These are phyloP conservation scores for Cenchrus americanus DNA, from an alignment of 176 grass and related monocot genomes.

Conservation along the genomic window DNA sequence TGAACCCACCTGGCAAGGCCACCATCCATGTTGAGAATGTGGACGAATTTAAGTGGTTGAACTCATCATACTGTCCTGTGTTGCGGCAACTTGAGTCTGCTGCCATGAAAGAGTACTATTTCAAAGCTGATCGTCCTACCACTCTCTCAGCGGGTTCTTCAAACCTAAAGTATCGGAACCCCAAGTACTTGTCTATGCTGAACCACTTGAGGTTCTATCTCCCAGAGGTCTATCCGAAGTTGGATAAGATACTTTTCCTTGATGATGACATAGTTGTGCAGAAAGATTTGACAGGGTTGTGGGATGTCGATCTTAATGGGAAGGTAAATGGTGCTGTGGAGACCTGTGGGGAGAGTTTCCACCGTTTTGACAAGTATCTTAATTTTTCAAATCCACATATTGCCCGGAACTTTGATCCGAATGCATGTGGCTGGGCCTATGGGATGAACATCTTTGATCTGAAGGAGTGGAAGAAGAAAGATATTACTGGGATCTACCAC, in stretches of 20 bases:
- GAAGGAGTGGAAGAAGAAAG: conserved; percentile 92
- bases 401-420: conserved; percentile 94
- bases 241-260: conserved; percentile 98
- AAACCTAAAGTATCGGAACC: conserved; percentile 93
- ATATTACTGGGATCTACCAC: conserved; percentile 99
- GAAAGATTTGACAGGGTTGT: conserved; percentile 98
- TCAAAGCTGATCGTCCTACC: conserved; percentile 92
- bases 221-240: conserved; percentile 91
- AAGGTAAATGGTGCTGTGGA: conserved; percentile 97
- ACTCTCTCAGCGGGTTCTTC: conserved; percentile 85
- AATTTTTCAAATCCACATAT: conserved; percentile 99
- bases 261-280: conserved; percentile 99
- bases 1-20: conserved; percentile 91
- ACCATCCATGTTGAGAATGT: conserved; percentile 98
- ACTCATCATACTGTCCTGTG: conserved; percentile 97
- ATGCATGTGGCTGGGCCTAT: conserved; percentile 97
- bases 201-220: conserved; percentile 99
- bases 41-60: conserved; percentile 98
- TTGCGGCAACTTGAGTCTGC: conserved; percentile 87
- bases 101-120: conserved; percentile 99
- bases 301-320: conserved; percentile 95
- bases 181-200: conserved; percentile 98
- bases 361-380: conserved; percentile 98
- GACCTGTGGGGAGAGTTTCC: conserved; percentile 96
- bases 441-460: conserved; percentile 99